Conservation (phyloP, 495 filamentous ascomycete species). For the Aspergillus incahuasiensis region DNA sequence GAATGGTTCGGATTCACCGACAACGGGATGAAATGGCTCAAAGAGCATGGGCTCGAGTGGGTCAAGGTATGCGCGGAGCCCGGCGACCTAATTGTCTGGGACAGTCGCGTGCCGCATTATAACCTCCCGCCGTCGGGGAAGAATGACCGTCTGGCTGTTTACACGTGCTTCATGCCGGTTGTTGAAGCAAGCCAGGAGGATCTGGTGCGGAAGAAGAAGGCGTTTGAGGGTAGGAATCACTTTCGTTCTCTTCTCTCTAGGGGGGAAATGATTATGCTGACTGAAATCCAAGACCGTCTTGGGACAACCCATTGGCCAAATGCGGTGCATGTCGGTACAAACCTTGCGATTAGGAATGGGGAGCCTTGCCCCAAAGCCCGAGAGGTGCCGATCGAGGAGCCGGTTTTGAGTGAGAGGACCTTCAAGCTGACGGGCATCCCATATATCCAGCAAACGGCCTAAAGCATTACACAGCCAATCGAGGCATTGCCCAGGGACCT, state of each 20-base stretch:
- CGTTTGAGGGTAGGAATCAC: constrained; percentile 24
- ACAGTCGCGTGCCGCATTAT: constrained; percentile 38
- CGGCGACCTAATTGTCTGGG: constrained; percentile 41
- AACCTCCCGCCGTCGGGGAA: constrained; percentile 15
- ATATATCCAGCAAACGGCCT: not conserved
- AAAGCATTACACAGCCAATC: no score
- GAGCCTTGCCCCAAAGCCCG: constrained; percentile 23
- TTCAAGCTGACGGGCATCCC: not conserved
- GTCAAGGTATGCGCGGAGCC: constrained; percentile 39
- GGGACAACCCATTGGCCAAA: constrained; percentile 37
- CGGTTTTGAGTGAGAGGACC: not conserved
- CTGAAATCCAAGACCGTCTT: constrained; percentile 23
- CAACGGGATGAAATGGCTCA: constrained; percentile 35
- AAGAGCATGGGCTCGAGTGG: constrained; percentile 30
- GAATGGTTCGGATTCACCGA: constrained; percentile 41
- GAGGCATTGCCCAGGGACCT: no score
- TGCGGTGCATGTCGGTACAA: constrained; percentile 27
- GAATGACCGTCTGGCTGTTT: constrained; percentile 27
- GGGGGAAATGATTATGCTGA: no score
- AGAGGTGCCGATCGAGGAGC: not conserved
- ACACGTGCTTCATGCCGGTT: constrained; percentile 38
- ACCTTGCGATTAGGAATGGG: constrained; percentile 30
- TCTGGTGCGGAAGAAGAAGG: constrained; percentile 31
- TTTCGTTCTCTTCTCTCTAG: not conserved
- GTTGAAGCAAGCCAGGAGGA: constrained; percentile 30